A percentile compares a stretch with the other conserved stretches of the same genome.
Evolutionary conservation across 2,329 filamentous ascomycete species (phyloP).

Genomic region (Aspergillus japonicus): DNA sequence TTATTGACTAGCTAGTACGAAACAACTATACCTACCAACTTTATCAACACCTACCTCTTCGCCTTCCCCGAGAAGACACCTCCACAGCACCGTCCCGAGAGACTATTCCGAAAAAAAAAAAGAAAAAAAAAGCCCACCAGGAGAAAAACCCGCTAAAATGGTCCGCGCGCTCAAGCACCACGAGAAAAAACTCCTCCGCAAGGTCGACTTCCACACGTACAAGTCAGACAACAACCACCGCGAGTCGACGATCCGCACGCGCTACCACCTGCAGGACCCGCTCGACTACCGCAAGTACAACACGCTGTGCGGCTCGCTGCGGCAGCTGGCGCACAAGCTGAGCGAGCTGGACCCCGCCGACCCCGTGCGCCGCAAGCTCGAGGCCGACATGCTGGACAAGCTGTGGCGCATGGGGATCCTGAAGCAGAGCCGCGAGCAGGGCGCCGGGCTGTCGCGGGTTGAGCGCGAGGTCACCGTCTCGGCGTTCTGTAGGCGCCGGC

Average conservation of each 20-base stretch:
- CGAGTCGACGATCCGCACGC: constrained; percentile 72
- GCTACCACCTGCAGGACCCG: constrained; percentile 89
- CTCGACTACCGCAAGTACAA: constrained; percentile 75
- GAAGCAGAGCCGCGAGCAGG: constrained; percentile 70
- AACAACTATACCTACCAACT: background rate
- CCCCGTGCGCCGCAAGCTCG: constrained; percentile 75
- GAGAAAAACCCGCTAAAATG: constrained; percentile 56
- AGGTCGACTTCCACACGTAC: constrained; percentile 93
- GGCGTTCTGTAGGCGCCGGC: constrained; percentile 76
- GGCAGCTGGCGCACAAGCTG: constrained; percentile 85
- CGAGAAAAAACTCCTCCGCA: constrained; percentile 87
- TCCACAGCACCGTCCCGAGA: background rate
- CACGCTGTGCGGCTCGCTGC: constrained; percentile 72
- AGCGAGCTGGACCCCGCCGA: constrained; percentile 77
- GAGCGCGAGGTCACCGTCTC: constrained; percentile 87
- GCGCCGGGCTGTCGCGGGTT: constrained; percentile 66
- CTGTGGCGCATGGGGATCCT: constrained; percentile 90
- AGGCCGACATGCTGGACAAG: constrained; percentile 85
- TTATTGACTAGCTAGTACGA: background rate
- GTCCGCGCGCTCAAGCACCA: constrained; percentile 95
- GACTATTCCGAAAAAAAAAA: no score
- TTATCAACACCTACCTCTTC: background rate
- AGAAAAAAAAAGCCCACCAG: background rate
- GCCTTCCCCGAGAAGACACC: background rate
- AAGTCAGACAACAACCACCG: constrained; percentile 85